A percentile compares a stretch with the other conserved stretches of the same genome.
These are phyloP conservation scores for Nidula microcarpa DNA, from an alignment of 768 basidiomycete species.

Conservation along the genomic window DNA sequence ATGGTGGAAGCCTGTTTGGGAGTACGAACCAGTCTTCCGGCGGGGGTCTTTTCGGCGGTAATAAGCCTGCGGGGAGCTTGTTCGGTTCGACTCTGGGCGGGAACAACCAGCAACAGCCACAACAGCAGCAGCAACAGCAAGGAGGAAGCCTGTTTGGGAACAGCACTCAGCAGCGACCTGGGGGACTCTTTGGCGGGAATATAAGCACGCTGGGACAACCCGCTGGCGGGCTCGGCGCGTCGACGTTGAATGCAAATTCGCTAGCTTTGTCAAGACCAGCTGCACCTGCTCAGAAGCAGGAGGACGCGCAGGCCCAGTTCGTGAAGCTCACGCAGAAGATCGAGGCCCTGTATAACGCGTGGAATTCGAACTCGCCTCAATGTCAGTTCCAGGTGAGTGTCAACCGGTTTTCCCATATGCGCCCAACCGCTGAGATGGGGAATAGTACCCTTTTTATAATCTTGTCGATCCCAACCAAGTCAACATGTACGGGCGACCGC, in stretches of 20 bases:
- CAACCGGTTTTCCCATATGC: no score
- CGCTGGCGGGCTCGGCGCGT: constrained; percentile 18
- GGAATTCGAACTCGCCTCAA: constrained; percentile 63
- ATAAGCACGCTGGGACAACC: constrained; percentile 19
- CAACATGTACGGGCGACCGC: constrained; percentile 64
- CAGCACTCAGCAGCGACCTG: constrained; percentile 11
- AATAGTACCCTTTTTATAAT: constrained; percentile 81
- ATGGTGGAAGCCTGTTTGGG: constrained; percentile 21
- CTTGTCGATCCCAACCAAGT: constrained; percentile 70
- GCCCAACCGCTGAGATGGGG: no score
- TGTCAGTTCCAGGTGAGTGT: constrained; percentile 74
- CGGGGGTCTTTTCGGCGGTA: constrained; percentile 26
- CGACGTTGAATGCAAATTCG: constrained; percentile 26
- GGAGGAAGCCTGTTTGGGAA: constrained; percentile 14
- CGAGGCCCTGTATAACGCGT: constrained; percentile 62
- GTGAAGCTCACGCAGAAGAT: constrained; percentile 52
- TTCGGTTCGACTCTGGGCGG: constrained; percentile 21
- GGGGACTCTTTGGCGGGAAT: constrained; percentile 18
- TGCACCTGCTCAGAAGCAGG: constrained; percentile 39
- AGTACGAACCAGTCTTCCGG: constrained; percentile 7
- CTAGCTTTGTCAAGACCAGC: constrained; percentile 19
- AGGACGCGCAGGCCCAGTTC: constrained; percentile 62
- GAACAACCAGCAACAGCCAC: constrained; percentile 9
- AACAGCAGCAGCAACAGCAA: constrained; percentile 10
- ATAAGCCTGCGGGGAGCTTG: constrained; percentile 16